Conservation (phyloP, 2,329 filamentous ascomycete genomes). For the Epichloe sibirici region DNA sequence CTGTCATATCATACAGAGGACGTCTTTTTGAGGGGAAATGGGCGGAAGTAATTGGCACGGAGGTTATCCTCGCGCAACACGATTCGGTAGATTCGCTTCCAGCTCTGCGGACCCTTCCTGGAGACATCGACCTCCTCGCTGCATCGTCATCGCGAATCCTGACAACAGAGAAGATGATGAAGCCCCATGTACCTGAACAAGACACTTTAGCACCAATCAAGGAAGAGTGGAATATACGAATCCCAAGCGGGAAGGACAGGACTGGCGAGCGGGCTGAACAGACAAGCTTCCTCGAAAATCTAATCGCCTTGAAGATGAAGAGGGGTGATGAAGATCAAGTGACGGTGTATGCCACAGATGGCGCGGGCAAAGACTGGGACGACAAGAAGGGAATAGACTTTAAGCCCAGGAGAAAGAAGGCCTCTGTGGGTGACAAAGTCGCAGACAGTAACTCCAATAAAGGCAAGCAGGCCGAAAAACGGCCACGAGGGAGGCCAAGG, state of each 20-base stretch:
- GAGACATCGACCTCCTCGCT: slow-evolving; percentile 53
- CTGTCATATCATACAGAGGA: slow-evolving; percentile 68
- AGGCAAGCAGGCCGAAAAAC: slow-evolving; percentile 8
- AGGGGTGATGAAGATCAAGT: slow-evolving; percentile 55
- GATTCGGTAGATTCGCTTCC: slow-evolving; percentile 20
- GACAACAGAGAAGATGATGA: slow-evolving; percentile 41
- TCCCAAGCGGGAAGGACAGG: slow-evolving; percentile 33
- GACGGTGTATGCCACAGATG: slow-evolving; percentile 42
- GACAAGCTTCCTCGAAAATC: slow-evolving; percentile 49
- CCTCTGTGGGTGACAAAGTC: neutral
- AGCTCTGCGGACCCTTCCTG: slow-evolving; percentile 32
- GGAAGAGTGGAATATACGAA: slow-evolving; percentile 30
- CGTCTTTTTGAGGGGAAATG: slow-evolving; percentile 70
- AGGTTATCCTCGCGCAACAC: slow-evolving; percentile 56
- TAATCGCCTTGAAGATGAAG: slow-evolving; percentile 52
- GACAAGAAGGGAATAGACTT: slow-evolving; percentile 30
- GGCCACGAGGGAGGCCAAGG: neutral
- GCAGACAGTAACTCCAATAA: neutral
- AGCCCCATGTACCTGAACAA: slow-evolving; percentile 27
- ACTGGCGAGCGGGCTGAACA: slow-evolving; percentile 35
- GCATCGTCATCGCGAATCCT: slow-evolving; percentile 52
- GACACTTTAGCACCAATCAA: slow-evolving; percentile 27
- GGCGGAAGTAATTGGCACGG: slow-evolving; percentile 74
- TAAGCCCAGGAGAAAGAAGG: slow-evolving; percentile 19
- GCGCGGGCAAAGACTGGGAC: slow-evolving; percentile 27